A percentile compares a stretch with the other conserved stretches of the same genome.
Conservation (phyloP, 768 basidiomycete genomes). For the Lactarius akahatsu region DNA sequence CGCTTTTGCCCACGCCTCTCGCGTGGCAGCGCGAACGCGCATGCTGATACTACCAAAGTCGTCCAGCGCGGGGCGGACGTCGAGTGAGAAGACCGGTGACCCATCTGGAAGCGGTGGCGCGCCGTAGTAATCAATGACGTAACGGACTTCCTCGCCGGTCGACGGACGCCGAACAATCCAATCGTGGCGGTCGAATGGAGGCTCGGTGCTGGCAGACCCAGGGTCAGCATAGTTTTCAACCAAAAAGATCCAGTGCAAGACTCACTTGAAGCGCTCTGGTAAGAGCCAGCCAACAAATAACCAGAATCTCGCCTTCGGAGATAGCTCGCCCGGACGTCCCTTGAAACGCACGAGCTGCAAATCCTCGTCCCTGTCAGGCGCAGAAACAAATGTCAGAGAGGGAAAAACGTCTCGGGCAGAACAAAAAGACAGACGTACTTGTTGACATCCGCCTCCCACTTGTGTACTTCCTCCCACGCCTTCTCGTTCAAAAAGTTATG, state of each 20-base stretch:
- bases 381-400: conserved; percentile 6
- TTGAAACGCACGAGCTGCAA: conserved; percentile 80
- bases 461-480: conserved; percentile 92
- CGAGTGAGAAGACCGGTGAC: conserved; percentile 91
- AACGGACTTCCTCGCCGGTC: conserved; percentile 82
- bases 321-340: conserved; percentile 89
- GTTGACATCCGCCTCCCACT: conserved; percentile 79
- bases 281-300: conserved; percentile 86
- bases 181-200: conserved; percentile 94
- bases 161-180: conserved; percentile 87
- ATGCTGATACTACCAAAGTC: conserved; percentile 72
- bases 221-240: not conserved
- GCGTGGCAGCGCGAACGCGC: conserved; percentile 38
- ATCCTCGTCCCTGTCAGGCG: conserved; percentile 53
- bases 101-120: conserved; percentile 88
- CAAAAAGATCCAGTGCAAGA: conserved; percentile 7
- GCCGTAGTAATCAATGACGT: conserved; percentile 98
- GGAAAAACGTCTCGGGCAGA: not conserved
- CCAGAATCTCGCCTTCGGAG: conserved; percentile 90
- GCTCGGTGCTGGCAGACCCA: conserved; percentile 60
- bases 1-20: conserved; percentile 25
- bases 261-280: conserved; percentile 87
- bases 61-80: conserved; percentile 94
- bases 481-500: conserved; percentile 98
- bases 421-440: conserved; percentile 45